Evolutionary conservation across 2,329 filamentous ascomycete species (phyloP), one percentile per base, ranked within the genome.

Genomic region (Xylaria sp.): DNA sequence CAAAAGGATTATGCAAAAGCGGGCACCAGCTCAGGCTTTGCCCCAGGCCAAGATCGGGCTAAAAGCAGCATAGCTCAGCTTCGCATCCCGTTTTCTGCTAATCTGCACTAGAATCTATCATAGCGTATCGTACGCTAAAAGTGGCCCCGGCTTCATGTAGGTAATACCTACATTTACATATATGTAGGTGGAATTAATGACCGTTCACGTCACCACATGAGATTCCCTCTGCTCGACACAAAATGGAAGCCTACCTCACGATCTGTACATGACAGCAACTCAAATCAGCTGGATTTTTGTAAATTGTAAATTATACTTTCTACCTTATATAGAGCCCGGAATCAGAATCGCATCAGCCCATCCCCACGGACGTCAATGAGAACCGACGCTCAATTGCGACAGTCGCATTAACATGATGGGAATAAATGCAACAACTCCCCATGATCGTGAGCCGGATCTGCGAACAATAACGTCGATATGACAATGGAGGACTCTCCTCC

Each of bases 401-500:
- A 10, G 3, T 47, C 29, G 27, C 44, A 33, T 58, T 57, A 49
- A 49, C 69, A 75, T 55, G 63, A 76, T 73, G 74, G 70, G 71
- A 67, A 67, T 60, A 54, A 47, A 66, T 59, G 69, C 61, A 56
- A 66, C 64, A n/a, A 36, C 57, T 61, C 53, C 56, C 36, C 44
- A 59, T 51, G 68, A 57, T 66, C 51, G 27, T 51, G 39, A 51
- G 47, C 33, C 53, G 58, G 31, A 69, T 69, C 66, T 57, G 56
- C 67, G 39, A 71, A 47, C 68, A 64, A 69, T 27, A 55, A 67
- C 58, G 49, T 38, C 33, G 22, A 66, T 44, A 65, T 65, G 65
- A 72, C 57, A 57, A 74, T 77, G 75, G 75, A 77, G 61, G 74
- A 73, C 66, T 53, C 27, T 50, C 54, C 73, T 73, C 74, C 72